Percentiles rank a stretch among this genome's conserved stretches.
These are phyloP conservation scores for Fusarium buharicum DNA, from an alignment of 2,329 filamentous ascomycete species.

Conservation along the genomic window DNA sequence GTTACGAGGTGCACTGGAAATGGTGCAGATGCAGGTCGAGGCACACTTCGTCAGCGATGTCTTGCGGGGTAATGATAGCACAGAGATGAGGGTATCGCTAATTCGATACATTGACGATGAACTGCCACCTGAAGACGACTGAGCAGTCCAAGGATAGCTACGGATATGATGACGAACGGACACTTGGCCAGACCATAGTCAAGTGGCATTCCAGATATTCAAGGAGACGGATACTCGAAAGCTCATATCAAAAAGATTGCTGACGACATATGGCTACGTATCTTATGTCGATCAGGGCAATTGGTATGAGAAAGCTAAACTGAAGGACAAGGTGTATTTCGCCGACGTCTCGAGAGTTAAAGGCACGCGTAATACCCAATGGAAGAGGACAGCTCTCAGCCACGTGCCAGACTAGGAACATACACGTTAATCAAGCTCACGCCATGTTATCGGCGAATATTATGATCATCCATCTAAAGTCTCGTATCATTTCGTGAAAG, in stretches of 20 bases:
- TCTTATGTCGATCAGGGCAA: conserved; percentile 6
- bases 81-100: conserved; percentile 94
- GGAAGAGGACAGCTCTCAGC: conserved; percentile 28
- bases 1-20: conserved; percentile 88
- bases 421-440: conserved; percentile 19
- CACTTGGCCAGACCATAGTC: conserved; percentile 1
- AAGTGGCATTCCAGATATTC: conserved; percentile 9
- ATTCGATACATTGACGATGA: conserved; percentile 97
- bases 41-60: conserved; percentile 96
- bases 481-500: background rate
- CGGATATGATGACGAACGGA: conserved; percentile 16
- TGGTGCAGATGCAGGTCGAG: conserved; percentile 99
- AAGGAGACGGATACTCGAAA: background rate
- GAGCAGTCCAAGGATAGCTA: conserved; percentile 44
- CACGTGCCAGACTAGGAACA: conserved; percentile 25
- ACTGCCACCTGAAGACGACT: conserved; percentile 95
- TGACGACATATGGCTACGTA: conserved; percentile 8
- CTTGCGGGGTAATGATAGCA: conserved; percentile 91
- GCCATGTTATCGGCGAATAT: conserved; percentile 3
- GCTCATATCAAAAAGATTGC: conserved; percentile 1
- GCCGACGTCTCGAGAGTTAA: conserved; percentile 22
- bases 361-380: conserved; percentile 27
- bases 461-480: background rate
- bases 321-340: conserved; percentile 8
- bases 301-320: conserved; percentile 19